phyloP scores from a whole-genome alignment of 2,329 filamentous ascomycete species.

The Talaromyces funiculosus region DNA sequence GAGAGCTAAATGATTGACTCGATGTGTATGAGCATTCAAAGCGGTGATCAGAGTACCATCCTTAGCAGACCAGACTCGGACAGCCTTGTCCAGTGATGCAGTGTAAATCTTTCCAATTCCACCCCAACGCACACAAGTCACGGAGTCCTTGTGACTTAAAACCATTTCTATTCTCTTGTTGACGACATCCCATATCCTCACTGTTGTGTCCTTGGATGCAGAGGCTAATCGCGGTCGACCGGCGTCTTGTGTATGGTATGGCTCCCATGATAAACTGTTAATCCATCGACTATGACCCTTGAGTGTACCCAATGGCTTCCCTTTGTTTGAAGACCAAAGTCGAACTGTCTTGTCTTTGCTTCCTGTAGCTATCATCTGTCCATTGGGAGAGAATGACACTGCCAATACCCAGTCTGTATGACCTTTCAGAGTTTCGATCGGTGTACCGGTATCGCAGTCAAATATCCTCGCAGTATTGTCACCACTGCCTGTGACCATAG shows the following conservation, averaged over 20 bases:
- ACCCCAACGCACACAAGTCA: conserved; percentile 91
- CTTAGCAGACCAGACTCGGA: conserved; percentile 81
- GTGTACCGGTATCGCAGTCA: conserved; percentile 92
- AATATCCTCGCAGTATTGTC: conserved; percentile 89
- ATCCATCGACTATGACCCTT: conserved; percentile 89
- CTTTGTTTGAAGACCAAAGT: conserved; percentile 80
- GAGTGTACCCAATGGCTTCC: conserved; percentile 66
- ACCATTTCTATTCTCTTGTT: conserved; percentile 73
- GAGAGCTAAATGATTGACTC: conserved; percentile 90
- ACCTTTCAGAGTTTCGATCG: conserved; percentile 75
- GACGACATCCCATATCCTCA: conserved; percentile 79
- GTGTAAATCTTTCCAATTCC: conserved; percentile 82
- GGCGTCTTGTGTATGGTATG: conserved; percentile 72
- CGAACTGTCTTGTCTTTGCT: conserved; percentile 91
- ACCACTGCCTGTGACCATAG: conserved; percentile 81
- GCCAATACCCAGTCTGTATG: conserved; percentile 87
- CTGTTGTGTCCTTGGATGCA: conserved; percentile 81
- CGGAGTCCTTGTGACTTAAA: conserved; percentile 77
- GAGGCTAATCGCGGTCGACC: conserved; percentile 77
- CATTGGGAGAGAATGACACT: conserved; percentile 82
- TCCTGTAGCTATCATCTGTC: conserved; percentile 73
- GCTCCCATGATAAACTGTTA: conserved; percentile 84
- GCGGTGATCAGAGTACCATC: conserved; percentile 76
- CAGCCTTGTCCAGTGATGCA: conserved; percentile 81
- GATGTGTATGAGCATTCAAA: conserved; percentile 77